Evolutionary conservation across 495 filamentous ascomycete genomes (phyloP).

Genomic region (Podospora anserina): DNA sequence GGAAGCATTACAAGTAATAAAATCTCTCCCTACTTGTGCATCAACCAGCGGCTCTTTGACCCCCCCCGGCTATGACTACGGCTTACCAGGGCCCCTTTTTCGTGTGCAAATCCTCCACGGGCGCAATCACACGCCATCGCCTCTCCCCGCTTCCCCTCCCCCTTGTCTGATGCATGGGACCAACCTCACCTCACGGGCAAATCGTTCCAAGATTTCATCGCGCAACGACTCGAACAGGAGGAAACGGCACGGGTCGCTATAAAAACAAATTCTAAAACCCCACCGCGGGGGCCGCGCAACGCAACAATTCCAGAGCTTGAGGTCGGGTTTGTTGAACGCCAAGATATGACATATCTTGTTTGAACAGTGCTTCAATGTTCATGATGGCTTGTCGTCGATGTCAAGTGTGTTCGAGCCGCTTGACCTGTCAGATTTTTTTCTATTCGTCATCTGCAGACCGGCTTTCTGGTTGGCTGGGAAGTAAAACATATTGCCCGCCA

Average conservation of each 20-base stretch:
- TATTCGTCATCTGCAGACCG: neutral
- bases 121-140: conserved; percentile 40
- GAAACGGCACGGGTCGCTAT: neutral
- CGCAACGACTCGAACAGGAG: neutral
- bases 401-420: neutral
- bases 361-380: neutral
- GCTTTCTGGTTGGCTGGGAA: neutral
- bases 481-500: neutral
- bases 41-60: neutral
- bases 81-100: conserved; percentile 15
- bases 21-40: neutral
- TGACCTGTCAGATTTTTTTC: neutral
- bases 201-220: conserved; percentile 17
- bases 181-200: conserved; percentile 16
- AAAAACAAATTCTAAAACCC: neutral
- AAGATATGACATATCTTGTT: neutral
- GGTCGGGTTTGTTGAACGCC: neutral
- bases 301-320: neutral
- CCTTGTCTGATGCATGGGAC: conserved; percentile 25
- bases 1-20: neutral
- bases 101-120: conserved; percentile 32
- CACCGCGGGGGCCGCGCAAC: neutral
- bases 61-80: neutral
- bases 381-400: neutral
- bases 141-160: conserved; percentile 33